Conservation (phyloP, 257 asterid species). For the Anisodus tanguticus region DNA sequence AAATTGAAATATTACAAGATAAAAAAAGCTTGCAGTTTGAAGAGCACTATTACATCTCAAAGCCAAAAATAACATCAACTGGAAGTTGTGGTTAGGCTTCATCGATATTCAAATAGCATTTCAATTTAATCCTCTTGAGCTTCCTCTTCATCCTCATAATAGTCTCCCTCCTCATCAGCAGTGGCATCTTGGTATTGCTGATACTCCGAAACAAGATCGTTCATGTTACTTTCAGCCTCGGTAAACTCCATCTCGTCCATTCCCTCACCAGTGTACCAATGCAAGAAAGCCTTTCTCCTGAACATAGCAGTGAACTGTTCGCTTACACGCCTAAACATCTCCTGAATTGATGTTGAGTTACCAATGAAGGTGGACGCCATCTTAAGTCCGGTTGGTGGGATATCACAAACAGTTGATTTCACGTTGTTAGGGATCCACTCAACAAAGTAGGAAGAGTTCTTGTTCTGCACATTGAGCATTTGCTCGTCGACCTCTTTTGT, state of each 20-base stretch:
- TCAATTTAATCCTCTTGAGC: conserved; percentile 23
- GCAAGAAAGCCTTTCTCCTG: conserved; percentile 31
- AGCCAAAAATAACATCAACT: conserved; percentile 23
- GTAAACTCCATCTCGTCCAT: conserved; percentile 13
- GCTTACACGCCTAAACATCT: conserved; percentile 27
- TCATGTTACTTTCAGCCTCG: conserved; percentile 18
- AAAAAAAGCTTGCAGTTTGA: background rate
- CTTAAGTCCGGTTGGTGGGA: conserved; percentile 15
- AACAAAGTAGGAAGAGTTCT: conserved; percentile 22
- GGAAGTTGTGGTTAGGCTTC: background rate
- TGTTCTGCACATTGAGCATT: conserved; percentile 29
- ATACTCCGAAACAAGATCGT: conserved; percentile 18
- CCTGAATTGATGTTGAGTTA: conserved; percentile 18
- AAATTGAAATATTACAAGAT: conserved; percentile 9
- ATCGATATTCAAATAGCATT: background rate
- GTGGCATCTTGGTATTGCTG: conserved; percentile 29
- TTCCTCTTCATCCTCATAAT: conserved; percentile 17
- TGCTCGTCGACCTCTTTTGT: conserved; percentile 24
- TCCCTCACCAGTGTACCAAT: conserved; percentile 30
- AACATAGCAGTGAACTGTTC: conserved; percentile 29
- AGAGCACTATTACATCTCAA: background rate
- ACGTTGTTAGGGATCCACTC: conserved; percentile 29
- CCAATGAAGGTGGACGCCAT: background rate
- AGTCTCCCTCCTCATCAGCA: conserved; percentile 10
- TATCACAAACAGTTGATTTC: conserved; percentile 30